A percentile compares a stretch with the other conserved stretches of the same genome.
Evolutionary conservation across 1,139 yeast species (phyloP).

Genomic region (Spathaspora sp.): DNA sequence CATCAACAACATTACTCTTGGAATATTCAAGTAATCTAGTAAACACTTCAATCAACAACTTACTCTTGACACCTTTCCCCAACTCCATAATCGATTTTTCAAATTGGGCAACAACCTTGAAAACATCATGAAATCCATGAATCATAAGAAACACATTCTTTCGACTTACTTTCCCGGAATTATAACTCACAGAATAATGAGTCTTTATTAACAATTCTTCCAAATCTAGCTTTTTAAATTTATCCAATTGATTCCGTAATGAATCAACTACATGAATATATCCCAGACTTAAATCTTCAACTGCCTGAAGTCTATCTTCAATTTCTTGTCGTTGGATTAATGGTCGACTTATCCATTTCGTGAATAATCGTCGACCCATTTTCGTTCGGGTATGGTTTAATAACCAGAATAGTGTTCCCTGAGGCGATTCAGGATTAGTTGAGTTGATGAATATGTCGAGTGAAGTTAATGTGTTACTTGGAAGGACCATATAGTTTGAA

Average conservation of each 20-base stretch:
- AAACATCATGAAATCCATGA: slow-evolving; percentile 44
- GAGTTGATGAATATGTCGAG: slow-evolving; percentile 72
- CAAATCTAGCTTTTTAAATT: slow-evolving; percentile 50
- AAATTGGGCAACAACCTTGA: slow-evolving; percentile 26
- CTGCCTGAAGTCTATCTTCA: slow-evolving; percentile 60
- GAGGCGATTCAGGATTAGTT: slow-evolving; percentile 48
- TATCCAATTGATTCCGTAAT: slow-evolving; percentile 42
- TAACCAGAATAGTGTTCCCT: slow-evolving; percentile 77
- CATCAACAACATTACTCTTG: slow-evolving; percentile 20
- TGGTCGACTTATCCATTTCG: slow-evolving; percentile 77
- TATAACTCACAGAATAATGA: slow-evolving; percentile 50
- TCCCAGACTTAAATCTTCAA: slow-evolving; percentile 53
- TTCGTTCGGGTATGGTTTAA: slow-evolving; percentile 77
- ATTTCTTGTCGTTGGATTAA: slow-evolving; percentile 54
- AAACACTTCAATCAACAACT: slow-evolving; percentile 24
- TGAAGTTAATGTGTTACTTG: slow-evolving; percentile 64
- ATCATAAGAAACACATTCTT: slow-evolving; percentile 66
- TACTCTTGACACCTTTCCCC: slow-evolving; percentile 17
- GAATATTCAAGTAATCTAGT: slow-evolving; percentile 19
- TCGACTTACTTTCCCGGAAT: slow-evolving; percentile 51
- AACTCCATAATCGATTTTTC: slow-evolving; percentile 18
- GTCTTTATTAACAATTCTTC: slow-evolving; percentile 66
- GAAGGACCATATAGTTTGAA: slow-evolving; percentile 59
- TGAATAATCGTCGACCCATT: slow-evolving; percentile 68
- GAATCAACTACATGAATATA: slow-evolving; percentile 54